phyloP scores from a whole-genome alignment of 2,329 filamentous ascomycete species.

The Geosmithia putterillii region DNA sequence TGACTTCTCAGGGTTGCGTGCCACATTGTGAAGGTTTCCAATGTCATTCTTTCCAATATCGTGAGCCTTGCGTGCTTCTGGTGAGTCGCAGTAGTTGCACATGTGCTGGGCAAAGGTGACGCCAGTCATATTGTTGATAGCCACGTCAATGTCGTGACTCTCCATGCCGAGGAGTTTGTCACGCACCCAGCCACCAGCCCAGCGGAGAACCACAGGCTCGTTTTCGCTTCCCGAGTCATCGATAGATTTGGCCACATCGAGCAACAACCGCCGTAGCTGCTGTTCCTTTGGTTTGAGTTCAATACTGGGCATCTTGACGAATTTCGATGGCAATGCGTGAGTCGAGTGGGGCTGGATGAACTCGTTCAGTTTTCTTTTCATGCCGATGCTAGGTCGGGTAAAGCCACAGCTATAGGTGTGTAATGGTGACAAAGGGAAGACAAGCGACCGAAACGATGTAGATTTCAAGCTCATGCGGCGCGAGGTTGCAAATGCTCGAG shows the following conservation, averaged over 20 bases:
- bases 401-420: not conserved
- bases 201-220: conserved; percentile 54
- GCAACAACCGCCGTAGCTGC: conserved; percentile 60
- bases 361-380: conserved; percentile 21
- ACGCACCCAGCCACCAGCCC: conserved; percentile 79
- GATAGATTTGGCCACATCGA: conserved; percentile 63
- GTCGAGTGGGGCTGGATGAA: not conserved
- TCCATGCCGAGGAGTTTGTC: conserved; percentile 65
- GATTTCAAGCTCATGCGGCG: not conserved
- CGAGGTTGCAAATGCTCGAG: not conserved
- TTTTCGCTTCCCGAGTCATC: conserved; percentile 33
- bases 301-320: not conserved
- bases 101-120: conserved; percentile 60
- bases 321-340: not conserved
- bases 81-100: conserved; percentile 52
- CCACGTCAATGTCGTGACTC: conserved; percentile 75
- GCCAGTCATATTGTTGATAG: conserved; percentile 78
- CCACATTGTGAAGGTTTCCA: conserved; percentile 74
- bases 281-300: conserved; percentile 38
- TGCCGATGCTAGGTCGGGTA: conserved; percentile 8
- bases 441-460: not conserved
- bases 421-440: not conserved
- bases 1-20: conserved; percentile 87
- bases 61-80: conserved; percentile 50
- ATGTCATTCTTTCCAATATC: conserved; percentile 44